Conservation (phyloP, 1,284 basidiomycete species). For the Tilletia caries region DNA sequence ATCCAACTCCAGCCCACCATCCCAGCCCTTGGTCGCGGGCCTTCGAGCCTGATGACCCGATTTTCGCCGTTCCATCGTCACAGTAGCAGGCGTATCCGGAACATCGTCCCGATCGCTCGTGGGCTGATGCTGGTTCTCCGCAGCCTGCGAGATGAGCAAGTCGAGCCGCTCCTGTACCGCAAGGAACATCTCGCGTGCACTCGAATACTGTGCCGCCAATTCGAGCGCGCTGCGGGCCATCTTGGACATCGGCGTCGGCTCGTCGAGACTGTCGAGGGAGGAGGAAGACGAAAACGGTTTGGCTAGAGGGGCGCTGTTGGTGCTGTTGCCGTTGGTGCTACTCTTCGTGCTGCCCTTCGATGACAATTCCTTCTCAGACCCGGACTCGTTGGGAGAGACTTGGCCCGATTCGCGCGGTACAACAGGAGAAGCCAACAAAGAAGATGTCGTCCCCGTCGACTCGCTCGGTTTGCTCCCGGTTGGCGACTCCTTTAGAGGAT, state of each 20-base stretch:
- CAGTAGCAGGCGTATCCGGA: conserved; percentile 8
- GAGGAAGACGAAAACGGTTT: background rate
- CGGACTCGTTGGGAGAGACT: background rate
- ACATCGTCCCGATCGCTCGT: conserved; percentile 8
- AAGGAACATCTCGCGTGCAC: conserved; percentile 42
- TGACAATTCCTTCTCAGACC: background rate
- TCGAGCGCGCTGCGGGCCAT: conserved; percentile 25
- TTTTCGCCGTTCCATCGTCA: conserved; percentile 20
- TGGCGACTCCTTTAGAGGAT: background rate
- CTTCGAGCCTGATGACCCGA: conserved; percentile 1
- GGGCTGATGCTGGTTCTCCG: conserved; percentile 8
- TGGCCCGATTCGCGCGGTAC: background rate
- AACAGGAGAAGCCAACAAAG: background rate
- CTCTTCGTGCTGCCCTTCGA: background rate
- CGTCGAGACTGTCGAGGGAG: conserved; percentile 7
- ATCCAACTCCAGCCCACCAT: background rate
- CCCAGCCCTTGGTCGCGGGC: conserved; percentile 1
- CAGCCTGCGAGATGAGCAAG: conserved; percentile 23
- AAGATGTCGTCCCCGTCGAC: background rate
- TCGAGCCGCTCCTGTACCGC: conserved; percentile 37
- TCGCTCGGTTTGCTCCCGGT: background rate
- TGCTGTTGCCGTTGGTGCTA: background rate
- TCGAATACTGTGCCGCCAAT: conserved; percentile 27
- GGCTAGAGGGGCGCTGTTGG: background rate
- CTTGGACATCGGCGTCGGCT: conserved; percentile 14